Evolutionary conservation across 768 basidiomycete species (phyloP).

Genomic region (Termitomyces sp.): DNA sequence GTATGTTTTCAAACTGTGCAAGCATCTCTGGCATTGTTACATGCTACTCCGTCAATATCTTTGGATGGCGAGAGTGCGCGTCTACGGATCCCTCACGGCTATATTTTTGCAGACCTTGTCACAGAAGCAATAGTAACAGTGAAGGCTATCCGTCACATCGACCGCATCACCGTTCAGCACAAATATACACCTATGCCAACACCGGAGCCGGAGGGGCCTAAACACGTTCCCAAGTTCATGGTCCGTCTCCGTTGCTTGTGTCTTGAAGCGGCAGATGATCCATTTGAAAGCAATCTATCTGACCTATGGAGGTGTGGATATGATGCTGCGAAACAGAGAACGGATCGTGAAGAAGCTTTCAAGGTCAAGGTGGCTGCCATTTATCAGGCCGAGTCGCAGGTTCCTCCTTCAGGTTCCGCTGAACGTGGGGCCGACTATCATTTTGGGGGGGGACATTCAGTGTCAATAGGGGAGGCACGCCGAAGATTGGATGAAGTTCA

Average conservation of each 20-base stretch:
- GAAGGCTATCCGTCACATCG: conserved; percentile 74
- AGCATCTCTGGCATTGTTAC: conserved; percentile 29
- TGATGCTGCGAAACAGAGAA: conserved; percentile 64
- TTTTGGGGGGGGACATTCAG: conserved; percentile 60
- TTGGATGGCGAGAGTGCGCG: conserved; percentile 62
- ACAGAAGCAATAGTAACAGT: conserved; percentile 63
- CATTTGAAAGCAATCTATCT: conserved; percentile 74
- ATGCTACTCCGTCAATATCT: conserved; percentile 35
- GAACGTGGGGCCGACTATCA: conserved; percentile 50
- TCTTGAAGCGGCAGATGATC: conserved; percentile 80
- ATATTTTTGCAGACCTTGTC: conserved; percentile 71
- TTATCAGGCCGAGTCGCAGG: conserved; percentile 34
- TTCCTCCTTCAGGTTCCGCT: conserved; percentile 17
- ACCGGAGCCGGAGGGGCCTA: conserved; percentile 73
- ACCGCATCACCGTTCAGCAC: conserved; percentile 48
- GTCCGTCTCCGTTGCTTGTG: conserved; percentile 60
- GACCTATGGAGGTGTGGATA: conserved; percentile 72
- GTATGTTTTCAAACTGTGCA: conserved; percentile 53
- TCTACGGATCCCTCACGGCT: conserved; percentile 79
- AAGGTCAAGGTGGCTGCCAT: conserved; percentile 74
- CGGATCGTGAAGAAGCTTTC: conserved; percentile 80
- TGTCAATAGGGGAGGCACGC: conserved; percentile 71
- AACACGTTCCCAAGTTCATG: conserved; percentile 59
- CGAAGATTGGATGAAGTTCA: conserved; percentile 66
- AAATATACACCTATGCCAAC: conserved; percentile 50